Conservation (phyloP, 129 eudicot species). For the Glebionis coronaria region DNA sequence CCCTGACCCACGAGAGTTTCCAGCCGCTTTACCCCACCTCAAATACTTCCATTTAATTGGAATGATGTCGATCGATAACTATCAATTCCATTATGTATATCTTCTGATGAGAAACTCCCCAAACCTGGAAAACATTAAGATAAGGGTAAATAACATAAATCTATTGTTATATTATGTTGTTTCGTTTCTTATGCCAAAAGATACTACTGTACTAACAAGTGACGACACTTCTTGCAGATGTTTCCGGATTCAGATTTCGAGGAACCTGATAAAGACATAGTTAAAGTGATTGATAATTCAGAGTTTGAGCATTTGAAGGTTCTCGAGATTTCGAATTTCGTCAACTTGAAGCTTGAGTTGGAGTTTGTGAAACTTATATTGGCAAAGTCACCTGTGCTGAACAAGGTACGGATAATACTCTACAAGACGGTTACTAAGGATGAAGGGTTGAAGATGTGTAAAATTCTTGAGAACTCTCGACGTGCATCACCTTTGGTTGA, state of each 20-base stretch:
- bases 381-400: slow-evolving; percentile 13
- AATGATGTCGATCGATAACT: too few species aligned
- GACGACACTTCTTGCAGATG: too few species aligned
- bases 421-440: neutral
- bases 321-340: neutral
- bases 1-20: neutral
- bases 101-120: too few species aligned
- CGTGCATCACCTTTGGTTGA: neutral
- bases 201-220: too few species aligned
- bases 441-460: slow-evolving; percentile 11
- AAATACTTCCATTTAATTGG: neutral
- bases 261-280: neutral
- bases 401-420: neutral
- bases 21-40: neutral
- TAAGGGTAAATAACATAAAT: too few species aligned
- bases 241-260: too few species aligned
- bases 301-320: slow-evolving; percentile 16
- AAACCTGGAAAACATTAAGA: neutral
- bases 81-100: too few species aligned
- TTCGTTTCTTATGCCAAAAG: too few species aligned
- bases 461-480: neutral
- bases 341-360: neutral
- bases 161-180: too few species aligned
- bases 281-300: neutral
- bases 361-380: slow-evolving; percentile 17